Base-by-base conservation (phyloP, 176 grass and related monocot genomes). In the Saccharum spontaneum region DNA sequence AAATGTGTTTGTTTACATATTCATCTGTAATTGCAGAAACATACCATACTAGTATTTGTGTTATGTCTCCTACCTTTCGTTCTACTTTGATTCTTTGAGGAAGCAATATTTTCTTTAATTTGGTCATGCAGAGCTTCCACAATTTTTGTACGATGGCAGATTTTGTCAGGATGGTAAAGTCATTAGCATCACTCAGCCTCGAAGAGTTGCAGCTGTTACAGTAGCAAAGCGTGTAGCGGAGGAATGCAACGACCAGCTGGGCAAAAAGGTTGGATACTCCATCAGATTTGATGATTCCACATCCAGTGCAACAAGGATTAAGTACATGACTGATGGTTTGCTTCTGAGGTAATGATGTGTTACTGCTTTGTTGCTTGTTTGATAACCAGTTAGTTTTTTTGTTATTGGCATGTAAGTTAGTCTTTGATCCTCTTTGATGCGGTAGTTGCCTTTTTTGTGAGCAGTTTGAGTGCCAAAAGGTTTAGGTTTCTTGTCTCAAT, bases 241-340 rank as follows among this genome's bases (percentile, higher is more conserved):
- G 87, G 95, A 98, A 88, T 95, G 95, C 82, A 98, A 93, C 73
- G 89, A 83, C 69, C 85, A 98, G 55, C 83, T 98, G 46, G 95
- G 95, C 12, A 86, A 78, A 62, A 95, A 93, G 83, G 91, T 98
- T 87, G 95, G 95, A 41, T 98, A 98, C 67, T 98, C 95, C 8
- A 93, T 98, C 75, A 87, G 93, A 75, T 98, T 95, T 81, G 95
- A 98, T 80, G 91, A 98, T 88, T 81, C 83, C 18, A 95, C 91
- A 52, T 93, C 93, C 69, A 88, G 79, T 80, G 85, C 89, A 48
- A 98, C 93, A 81, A 84, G 89, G 84, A 95, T 98, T 82, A 98
- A 98, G 69, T 98, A 95, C 80, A 95, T 95, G 90, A 98, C 95
- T 11, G 95, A 98, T 90, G 95, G 93, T 90, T 88, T 95, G 77